These are phyloP conservation scores for Smallanthus sonchifolius DNA, from an alignment of 129 eudicot species.

Conservation along the genomic window DNA sequence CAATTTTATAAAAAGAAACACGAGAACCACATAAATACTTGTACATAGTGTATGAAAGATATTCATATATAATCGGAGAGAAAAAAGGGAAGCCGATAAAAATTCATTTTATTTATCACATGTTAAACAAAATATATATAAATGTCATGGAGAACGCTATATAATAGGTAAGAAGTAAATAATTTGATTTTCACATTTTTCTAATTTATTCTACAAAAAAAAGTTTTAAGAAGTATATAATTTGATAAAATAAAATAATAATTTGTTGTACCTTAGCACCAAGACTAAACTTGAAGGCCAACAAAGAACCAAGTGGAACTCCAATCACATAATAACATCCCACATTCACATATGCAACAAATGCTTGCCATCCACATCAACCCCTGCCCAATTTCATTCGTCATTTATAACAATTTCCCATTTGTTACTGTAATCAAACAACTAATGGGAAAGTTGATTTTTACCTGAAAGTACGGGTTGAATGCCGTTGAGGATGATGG, in stretches of 20 bases:
- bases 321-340: slow-evolving; percentile 66
- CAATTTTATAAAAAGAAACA: background rate
- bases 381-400: slow-evolving; percentile 26
- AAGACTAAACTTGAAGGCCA: slow-evolving; percentile 46
- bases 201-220: too few species aligned
- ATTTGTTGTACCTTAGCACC: slow-evolving; percentile 47
- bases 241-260: background rate
- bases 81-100: background rate
- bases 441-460: background rate
- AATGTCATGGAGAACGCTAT: too few species aligned
- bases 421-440: background rate
- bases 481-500: slow-evolving; percentile 43
- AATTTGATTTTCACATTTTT: too few species aligned
- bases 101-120: background rate
- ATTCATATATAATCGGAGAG: background rate
- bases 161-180: too few species aligned
- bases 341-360: slow-evolving; percentile 65
- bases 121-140: too few species aligned
- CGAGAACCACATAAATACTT: background rate
- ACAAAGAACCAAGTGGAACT: slow-evolving; percentile 44
- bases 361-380: slow-evolving; percentile 74
- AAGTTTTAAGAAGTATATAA: too few species aligned
- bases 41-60: background rate
- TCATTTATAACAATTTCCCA: too few species aligned
- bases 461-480: slow-evolving; percentile 59